Percentiles rank a stretch among this genome's conserved stretches.
These are phyloP conservation scores for Viola odorata DNA, from an alignment of 345 rosid species.

Conservation along the genomic window DNA sequence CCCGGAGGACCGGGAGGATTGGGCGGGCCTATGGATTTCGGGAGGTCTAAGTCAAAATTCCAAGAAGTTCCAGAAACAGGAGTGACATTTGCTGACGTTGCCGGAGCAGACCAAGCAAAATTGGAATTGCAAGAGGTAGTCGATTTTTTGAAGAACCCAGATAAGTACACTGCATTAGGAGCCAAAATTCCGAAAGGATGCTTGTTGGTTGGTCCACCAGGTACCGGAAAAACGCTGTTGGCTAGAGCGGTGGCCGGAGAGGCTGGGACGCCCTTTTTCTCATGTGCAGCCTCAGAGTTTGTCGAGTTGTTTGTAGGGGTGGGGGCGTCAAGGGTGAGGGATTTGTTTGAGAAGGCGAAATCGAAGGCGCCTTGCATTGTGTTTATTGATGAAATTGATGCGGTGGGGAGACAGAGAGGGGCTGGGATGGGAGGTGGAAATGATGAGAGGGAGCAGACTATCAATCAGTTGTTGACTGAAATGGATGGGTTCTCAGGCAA, in stretches of 20 bases:
- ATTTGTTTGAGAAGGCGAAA: slow-evolving; percentile 80
- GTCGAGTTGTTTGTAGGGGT: slow-evolving; percentile 87
- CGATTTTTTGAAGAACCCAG: slow-evolving; percentile 75
- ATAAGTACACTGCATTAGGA: slow-evolving; percentile 73
- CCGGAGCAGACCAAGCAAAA: slow-evolving; percentile 82
- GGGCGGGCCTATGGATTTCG: slow-evolving; percentile 85
- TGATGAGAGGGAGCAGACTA: slow-evolving; percentile 62
- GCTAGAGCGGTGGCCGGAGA: slow-evolving; percentile 91
- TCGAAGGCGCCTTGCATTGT: slow-evolving; percentile 78
- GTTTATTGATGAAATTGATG: slow-evolving; percentile 89
- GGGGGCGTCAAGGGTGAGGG: slow-evolving; percentile 85
- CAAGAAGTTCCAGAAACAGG: slow-evolving; percentile 60
- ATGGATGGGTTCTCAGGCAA: slow-evolving; percentile 93
- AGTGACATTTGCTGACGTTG: slow-evolving; percentile 57
- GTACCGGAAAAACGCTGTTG: slow-evolving; percentile 77
- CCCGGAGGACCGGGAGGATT: slow-evolving; percentile 80
- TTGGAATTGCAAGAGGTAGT: slow-evolving; percentile 74
- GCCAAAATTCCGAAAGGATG: slow-evolving; percentile 84
- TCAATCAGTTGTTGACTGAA: slow-evolving; percentile 77
- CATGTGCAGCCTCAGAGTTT: slow-evolving; percentile 49
- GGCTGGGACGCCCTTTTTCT: slow-evolving; percentile 22
- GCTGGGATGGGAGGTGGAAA: not conserved
- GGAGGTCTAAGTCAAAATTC: slow-evolving; percentile 69
- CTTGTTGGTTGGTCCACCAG: slow-evolving; percentile 69
- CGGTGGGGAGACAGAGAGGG: slow-evolving; percentile 32